phyloP scores from a whole-genome alignment of 2,329 filamentous ascomycete species.

The Pleochaeta shiraiana region DNA sequence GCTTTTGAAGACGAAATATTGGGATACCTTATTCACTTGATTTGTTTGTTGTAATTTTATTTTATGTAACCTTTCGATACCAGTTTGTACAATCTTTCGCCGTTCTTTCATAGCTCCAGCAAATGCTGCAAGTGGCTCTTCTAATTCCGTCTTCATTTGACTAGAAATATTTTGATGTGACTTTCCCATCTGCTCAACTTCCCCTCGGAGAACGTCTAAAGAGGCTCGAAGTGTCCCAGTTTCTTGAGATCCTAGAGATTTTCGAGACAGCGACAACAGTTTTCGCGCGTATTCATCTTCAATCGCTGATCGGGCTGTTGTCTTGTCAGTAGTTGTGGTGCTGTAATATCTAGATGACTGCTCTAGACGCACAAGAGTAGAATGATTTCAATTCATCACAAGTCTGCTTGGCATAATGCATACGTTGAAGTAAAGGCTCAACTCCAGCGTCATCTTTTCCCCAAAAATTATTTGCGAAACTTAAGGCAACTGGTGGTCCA shows the following conservation, averaged over 20 bases:
- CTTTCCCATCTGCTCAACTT: conserved; percentile 86
- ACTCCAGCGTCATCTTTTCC: conserved; percentile 97
- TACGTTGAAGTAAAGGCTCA: conserved; percentile 71
- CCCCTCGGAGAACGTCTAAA: conserved; percentile 67
- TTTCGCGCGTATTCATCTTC: conserved; percentile 95
- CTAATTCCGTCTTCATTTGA: conserved; percentile 92
- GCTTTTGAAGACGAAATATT: conserved; percentile 9
- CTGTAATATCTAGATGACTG: neutral
- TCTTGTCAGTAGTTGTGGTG: neutral
- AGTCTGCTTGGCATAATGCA: conserved; percentile 85
- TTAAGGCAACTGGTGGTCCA: conserved; percentile 19
- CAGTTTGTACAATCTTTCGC: conserved; percentile 85
- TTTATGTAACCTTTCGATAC: conserved; percentile 87
- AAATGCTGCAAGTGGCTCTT: conserved; percentile 83
- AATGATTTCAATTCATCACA: conserved; percentile 86
- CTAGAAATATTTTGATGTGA: conserved; percentile 73
- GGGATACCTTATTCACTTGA: conserved; percentile 62
- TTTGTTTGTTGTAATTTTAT: conserved; percentile 81
- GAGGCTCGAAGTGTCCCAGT: conserved; percentile 64
- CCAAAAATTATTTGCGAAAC: conserved; percentile 96
- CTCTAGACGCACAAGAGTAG: conserved; percentile 44
- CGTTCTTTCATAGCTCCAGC: conserved; percentile 90
- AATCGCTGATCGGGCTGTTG: conserved; percentile 61
- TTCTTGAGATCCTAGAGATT: conserved; percentile 75
- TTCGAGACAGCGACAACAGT: conserved; percentile 63